Conservation (phyloP, 371 early-diverging fungal genomes). For the Batkoa obscura region DNA sequence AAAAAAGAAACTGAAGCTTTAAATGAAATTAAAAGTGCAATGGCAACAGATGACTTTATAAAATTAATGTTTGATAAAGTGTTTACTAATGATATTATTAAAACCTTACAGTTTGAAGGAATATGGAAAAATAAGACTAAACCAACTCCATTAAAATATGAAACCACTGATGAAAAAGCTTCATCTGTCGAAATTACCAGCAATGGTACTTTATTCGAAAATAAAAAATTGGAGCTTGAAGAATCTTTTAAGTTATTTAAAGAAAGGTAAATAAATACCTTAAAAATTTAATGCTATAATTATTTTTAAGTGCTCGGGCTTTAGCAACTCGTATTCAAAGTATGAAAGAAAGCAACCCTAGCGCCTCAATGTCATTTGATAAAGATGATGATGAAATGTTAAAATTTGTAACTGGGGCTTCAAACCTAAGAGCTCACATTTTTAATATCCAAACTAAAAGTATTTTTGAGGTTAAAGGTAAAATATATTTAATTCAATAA, state of each 20-base stretch:
- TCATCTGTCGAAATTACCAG: too few relatives aligned
- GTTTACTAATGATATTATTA: conserved; percentile 37
- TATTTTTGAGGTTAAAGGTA: conserved; percentile 77
- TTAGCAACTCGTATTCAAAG: conserved; percentile 19
- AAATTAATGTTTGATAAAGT: conserved; percentile 68
- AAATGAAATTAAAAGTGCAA: conserved; percentile 32
- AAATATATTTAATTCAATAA: conserved; percentile 1
- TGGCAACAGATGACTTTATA: conserved; percentile 40
- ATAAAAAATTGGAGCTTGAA: too few relatives aligned
- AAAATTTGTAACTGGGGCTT: conserved; percentile 80
- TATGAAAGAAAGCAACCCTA: conserved; percentile 18
- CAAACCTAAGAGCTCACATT: conserved; percentile 65
- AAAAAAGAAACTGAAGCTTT: conserved; percentile 49
- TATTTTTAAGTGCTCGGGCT: conserved; percentile 22
- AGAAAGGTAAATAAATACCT: conserved; percentile 28
- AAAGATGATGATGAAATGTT: conserved; percentile 84
- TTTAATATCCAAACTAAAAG: conserved; percentile 64
- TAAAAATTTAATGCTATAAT: not conserved
- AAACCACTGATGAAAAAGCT: too few relatives aligned
- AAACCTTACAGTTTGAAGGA: conserved; percentile 61
- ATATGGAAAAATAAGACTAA: conserved; percentile 67
- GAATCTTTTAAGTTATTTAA: conserved; percentile 31
- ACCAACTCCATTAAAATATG: conserved; percentile 20
- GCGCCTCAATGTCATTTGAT: conserved; percentile 50
- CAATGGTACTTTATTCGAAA: too few relatives aligned